A percentile compares a stretch with the other conserved stretches of the same genome.
Evolutionary conservation across 2,329 filamentous ascomycete species (phyloP).

Genomic region (Colletotrichum nymphaeae): DNA sequence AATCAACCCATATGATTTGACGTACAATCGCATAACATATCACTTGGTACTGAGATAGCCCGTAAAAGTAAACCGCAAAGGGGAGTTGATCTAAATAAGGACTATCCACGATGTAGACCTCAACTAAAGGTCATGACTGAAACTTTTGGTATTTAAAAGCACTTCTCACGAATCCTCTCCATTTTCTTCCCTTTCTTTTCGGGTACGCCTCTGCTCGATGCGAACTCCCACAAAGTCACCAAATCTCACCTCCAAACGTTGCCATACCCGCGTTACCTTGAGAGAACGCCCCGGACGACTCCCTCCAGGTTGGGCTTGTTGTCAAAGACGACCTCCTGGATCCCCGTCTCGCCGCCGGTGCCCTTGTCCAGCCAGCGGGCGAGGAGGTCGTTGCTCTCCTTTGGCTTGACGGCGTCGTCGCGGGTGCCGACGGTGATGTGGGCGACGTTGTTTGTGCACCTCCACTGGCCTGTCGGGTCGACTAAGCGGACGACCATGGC

Average conservation of each 20-base stretch:
- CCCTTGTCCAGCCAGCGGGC: conserved; percentile 76
- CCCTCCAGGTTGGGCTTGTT: conserved; percentile 61
- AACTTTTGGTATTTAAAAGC: neutral
- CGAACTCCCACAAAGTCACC: too few species aligned
- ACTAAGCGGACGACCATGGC: conserved; percentile 84
- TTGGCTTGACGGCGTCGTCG: conserved; percentile 81
- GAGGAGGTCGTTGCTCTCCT: conserved; percentile 91
- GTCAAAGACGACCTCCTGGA: conserved; percentile 62
- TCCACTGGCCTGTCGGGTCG: conserved; percentile 67
- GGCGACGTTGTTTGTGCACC: conserved; percentile 80
- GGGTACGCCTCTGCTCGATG: neutral
- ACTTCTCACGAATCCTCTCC: neutral
- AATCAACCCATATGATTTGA: too few species aligned
- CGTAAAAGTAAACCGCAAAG: neutral
- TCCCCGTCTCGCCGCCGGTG: conserved; percentile 53
- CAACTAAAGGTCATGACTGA: neutral
- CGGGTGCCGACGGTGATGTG: conserved; percentile 93
- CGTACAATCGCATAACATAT: neutral
- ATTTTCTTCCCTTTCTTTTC: neutral
- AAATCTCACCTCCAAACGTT: too few species aligned
- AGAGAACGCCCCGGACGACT: conserved; percentile 59
- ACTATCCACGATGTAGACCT: neutral
- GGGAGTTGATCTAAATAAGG: too few species aligned
- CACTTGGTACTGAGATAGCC: neutral
- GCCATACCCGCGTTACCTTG: conserved; percentile 48